Evolutionary conservation across 2,329 filamentous ascomycete species (phyloP).

Genomic region (Diplodia corticola): DNA sequence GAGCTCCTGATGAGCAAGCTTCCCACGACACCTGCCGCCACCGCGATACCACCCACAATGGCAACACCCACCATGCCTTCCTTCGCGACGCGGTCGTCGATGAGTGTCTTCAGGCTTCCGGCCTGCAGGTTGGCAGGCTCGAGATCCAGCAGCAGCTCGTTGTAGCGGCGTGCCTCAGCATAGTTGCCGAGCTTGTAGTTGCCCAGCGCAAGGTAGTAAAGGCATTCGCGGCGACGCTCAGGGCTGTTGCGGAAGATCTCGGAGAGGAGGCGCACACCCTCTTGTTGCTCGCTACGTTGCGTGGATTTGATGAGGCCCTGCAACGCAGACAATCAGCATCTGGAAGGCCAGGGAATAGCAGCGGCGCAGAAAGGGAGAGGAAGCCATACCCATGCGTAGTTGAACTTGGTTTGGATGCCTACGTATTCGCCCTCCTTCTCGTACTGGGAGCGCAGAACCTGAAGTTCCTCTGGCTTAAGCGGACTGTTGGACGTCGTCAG

Average conservation of each 20-base stretch:
- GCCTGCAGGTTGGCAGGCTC: constrained; percentile 92
- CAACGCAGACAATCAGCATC: background rate
- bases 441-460: constrained; percentile 89
- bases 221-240: constrained; percentile 92
- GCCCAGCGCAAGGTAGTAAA: constrained; percentile 95
- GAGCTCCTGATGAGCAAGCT: constrained; percentile 80
- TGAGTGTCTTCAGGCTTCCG: constrained; percentile 77
- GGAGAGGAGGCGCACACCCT: constrained; percentile 87
- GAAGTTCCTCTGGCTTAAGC: constrained; percentile 86
- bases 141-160: constrained; percentile 85
- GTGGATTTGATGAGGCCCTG: constrained; percentile 95
- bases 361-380: background rate
- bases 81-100: constrained; percentile 94
- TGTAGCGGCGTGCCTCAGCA: constrained; percentile 89
- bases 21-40: constrained; percentile 90
- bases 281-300: constrained; percentile 81
- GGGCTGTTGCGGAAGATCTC: constrained; percentile 95
- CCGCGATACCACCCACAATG: constrained; percentile 88
- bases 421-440: constrained; percentile 98
- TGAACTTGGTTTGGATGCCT: constrained; percentile 97
- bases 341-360: background rate
- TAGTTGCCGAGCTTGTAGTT: constrained; percentile 99
- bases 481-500: constrained; percentile 56
- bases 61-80: constrained; percentile 93
- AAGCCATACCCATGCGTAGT: constrained; percentile 87